Base-by-base conservation (phyloP, 2,329 filamentous ascomycete species). In the Phialophora verrucosa region DNA sequence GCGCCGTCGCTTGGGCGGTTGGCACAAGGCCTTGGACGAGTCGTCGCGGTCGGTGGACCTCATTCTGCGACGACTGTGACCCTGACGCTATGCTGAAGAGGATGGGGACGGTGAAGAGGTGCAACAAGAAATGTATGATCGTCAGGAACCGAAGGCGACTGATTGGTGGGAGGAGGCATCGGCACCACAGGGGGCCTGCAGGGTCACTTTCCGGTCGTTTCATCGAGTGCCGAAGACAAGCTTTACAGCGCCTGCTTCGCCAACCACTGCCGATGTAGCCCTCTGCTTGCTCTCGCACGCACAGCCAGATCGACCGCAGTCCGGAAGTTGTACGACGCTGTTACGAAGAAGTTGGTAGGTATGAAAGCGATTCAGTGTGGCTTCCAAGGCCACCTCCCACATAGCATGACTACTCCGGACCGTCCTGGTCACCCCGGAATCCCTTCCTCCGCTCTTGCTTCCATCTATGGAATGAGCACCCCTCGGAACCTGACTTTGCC, bases 401-500 rank as follows among this genome's bases (percentile, higher is more conserved):
- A 42, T 42, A 42, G 35, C 14, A 14, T 12, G 10, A 35, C 32
- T 35, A 35, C 32, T 8, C 32, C 32, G 32, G 10, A 12, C 10
- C 4, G 32, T 35, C 32, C 31, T 32, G 8, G 31, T 32, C 31
- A 32, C 31, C 2, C 8, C 8, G 31, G 31, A 35, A 10, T 35
- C 32, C 10, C 8, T 12, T 35, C 32, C 10, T 35, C 32, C 32
- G 10, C 32, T 12, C 32, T 12, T 27, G 38, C 29, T 44, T 50
- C 38, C 80, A 85, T 83, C 6, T 64, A 66, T 38, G 79, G 70
- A 14, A 69, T 80, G 56, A 85, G 73, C 2, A 86, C 84, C 17
- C 78, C 76, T 65, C 84, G 78, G 73, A 86, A 86, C 63, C 83
- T 76, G 12, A 82, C 82, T 66, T 80, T 82, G 8, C 83, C 83